Conservation (phyloP, 2,329 filamentous ascomycete species). For the Cordyceps fumosorosea region DNA sequence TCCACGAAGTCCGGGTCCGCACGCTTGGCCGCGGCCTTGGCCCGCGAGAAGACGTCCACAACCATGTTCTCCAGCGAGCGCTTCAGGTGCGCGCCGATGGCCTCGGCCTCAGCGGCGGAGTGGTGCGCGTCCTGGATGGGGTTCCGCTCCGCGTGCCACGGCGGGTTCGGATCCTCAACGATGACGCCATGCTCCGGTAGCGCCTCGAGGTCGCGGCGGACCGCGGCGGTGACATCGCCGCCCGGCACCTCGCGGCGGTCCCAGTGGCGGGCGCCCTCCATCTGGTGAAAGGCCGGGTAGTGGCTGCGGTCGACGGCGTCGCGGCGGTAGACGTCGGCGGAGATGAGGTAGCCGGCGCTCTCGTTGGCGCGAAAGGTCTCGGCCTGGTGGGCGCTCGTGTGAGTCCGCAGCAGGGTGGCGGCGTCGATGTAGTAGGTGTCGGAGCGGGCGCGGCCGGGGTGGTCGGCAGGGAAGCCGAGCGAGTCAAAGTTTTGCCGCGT, state of each 20-base stretch:
- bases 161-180: conserved; percentile 78
- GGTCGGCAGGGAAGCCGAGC: conserved; percentile 81
- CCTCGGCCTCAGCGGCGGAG: conserved; percentile 68
- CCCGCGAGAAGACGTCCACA: conserved; percentile 77
- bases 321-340: conserved; percentile 88
- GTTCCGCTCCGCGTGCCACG: conserved; percentile 71
- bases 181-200: conserved; percentile 68
- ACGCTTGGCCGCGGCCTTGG: conserved; percentile 56
- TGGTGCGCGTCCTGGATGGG: conserved; percentile 72
- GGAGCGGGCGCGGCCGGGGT: conserved; percentile 77
- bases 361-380: conserved; percentile 68
- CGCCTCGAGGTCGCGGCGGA: conserved; percentile 62
- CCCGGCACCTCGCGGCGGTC: conserved; percentile 56
- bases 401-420: conserved; percentile 77
- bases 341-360: conserved; percentile 78
- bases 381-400: conserved; percentile 90
- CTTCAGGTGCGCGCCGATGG: conserved; percentile 80
- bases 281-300: conserved; percentile 97
- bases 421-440: conserved; percentile 96
- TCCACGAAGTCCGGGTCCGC: conserved; percentile 43
- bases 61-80: conserved; percentile 84
- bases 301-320: conserved; percentile 94
- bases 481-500: conserved; percentile 91
- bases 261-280: conserved; percentile 93
- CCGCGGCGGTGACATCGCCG: conserved; percentile 54